Percentiles rank a stretch among this genome's conserved stretches.
Evolutionary conservation across 371 early-diverging fungal genomes (phyloP).

Genomic region (Funneliformis caledonium): DNA sequence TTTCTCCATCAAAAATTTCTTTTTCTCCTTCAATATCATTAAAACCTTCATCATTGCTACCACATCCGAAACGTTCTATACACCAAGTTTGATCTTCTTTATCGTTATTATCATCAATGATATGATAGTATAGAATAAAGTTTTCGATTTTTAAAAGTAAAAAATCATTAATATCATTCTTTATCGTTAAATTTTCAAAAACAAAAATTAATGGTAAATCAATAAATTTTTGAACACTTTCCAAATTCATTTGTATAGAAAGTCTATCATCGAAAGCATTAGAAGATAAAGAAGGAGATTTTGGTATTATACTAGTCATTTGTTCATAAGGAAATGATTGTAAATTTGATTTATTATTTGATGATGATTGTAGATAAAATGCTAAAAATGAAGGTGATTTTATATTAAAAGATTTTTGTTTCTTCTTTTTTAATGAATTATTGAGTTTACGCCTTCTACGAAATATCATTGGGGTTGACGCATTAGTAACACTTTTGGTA

Average conservation of each 20-base stretch:
- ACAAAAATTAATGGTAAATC: background rate
- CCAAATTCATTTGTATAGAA: background rate
- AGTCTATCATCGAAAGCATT: background rate
- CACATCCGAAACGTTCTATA: background rate
- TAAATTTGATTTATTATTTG: background rate
- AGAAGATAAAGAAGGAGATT: background rate
- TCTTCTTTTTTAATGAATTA: background rate
- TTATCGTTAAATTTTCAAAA: background rate
- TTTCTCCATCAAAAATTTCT: background rate
- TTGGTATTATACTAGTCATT: background rate
- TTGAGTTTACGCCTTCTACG: background rate
- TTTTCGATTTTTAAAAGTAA: background rate
- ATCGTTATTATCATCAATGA: background rate
- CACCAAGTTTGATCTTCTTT: background rate
- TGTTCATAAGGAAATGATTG: background rate
- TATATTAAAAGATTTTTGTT: background rate
- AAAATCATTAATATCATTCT: background rate
- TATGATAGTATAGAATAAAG: background rate
- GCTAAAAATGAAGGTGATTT: background rate
- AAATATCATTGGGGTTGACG: no score
- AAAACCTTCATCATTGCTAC: background rate
- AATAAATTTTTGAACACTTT: background rate
- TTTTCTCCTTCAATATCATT: background rate
- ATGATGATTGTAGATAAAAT: background rate
- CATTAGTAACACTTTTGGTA: background rate